These are phyloP conservation scores for Tricladium varicosporioides DNA, from an alignment of 2,329 filamentous ascomycete species.

Conservation along the genomic window DNA sequence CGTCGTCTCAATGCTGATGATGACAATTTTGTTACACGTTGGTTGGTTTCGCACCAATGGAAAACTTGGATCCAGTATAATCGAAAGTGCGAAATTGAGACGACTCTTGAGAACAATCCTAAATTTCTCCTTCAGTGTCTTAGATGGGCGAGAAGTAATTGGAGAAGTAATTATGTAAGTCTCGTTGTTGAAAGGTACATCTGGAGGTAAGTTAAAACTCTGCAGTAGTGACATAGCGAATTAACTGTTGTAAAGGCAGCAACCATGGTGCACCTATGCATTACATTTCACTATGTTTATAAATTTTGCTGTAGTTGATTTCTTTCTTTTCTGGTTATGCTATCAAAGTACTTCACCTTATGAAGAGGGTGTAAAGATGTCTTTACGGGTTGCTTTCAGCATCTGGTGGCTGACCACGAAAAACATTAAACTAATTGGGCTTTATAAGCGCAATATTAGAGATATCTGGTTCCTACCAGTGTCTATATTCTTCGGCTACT, in stretches of 20 bases:
- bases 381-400: constrained; percentile 54
- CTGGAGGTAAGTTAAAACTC: constrained; percentile 67
- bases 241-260: constrained; percentile 59
- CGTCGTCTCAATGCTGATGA: constrained; percentile 95
- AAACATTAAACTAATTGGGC: constrained; percentile 80
- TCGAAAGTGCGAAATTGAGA: constrained; percentile 85
- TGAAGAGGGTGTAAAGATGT: constrained; percentile 49
- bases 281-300: constrained; percentile 91
- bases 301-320: constrained; percentile 68
- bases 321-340: constrained; percentile 65
- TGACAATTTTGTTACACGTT: constrained; percentile 96
- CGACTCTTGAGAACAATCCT: constrained; percentile 82
- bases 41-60: constrained; percentile 89
- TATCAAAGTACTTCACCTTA: constrained; percentile 66
- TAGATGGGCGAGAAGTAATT: constrained; percentile 95
- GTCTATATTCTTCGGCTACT: too few species aligned
- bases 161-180: constrained; percentile 94
- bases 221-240: neutral
- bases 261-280: constrained; percentile 91
- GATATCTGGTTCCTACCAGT: too few species aligned
- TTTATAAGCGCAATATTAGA: constrained; percentile 77
- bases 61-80: constrained; percentile 96
- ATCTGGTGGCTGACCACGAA: constrained; percentile 88
- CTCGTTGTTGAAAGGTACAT: constrained; percentile 80
- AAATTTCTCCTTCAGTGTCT: constrained; percentile 94